These are phyloP conservation scores for Pichia phayaonensis DNA, from an alignment of 805 yeast species.

Conservation along the genomic window DNA sequence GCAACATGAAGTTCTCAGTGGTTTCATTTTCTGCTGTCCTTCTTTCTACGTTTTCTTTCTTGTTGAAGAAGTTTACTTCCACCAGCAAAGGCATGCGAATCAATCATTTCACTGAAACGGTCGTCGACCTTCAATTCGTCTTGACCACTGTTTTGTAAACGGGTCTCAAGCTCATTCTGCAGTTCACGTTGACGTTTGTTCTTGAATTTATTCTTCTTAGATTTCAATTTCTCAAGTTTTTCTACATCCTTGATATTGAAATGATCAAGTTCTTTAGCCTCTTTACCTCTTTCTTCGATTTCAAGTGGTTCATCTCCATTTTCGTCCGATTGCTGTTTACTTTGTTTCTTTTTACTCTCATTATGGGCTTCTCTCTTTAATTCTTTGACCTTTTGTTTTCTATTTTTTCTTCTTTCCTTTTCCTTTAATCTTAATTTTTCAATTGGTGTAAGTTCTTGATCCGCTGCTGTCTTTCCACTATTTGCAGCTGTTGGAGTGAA, in stretches of 20 bases:
- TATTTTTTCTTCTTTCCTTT: constrained; percentile 81
- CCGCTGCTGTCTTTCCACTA: constrained; percentile 32
- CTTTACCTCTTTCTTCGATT: constrained; percentile 66
- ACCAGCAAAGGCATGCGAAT: constrained; percentile 84
- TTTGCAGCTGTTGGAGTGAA: constrained; percentile 70
- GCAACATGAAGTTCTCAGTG: not conserved
- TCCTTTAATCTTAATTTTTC: constrained; percentile 80
- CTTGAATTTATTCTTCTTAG: constrained; percentile 38
- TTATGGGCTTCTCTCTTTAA: constrained; percentile 45
- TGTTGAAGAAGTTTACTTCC: constrained; percentile 87
- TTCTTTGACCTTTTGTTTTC: constrained; percentile 71
- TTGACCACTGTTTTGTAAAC: constrained; percentile 31
- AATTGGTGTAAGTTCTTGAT: constrained; percentile 60
- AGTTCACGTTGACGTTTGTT: constrained; percentile 39
- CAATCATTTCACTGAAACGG: constrained; percentile 77
- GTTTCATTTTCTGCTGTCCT: constrained; percentile 13
- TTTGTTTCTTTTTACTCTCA: constrained; percentile 23
- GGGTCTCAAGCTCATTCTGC: constrained; percentile 43
- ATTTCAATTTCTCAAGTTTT: constrained; percentile 55
- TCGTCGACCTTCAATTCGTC: constrained; percentile 57
- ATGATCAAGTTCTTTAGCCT: constrained; percentile 56
- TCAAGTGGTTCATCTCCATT: constrained; percentile 54
- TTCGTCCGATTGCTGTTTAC: constrained; percentile 22
- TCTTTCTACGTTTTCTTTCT: constrained; percentile 64
- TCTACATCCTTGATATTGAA: constrained; percentile 73